A percentile compares a stretch with the other conserved stretches of the same genome.
These are phyloP conservation scores for Kalmusia sp. DNA, from an alignment of 2,329 filamentous ascomycete species.

Conservation along the genomic window DNA sequence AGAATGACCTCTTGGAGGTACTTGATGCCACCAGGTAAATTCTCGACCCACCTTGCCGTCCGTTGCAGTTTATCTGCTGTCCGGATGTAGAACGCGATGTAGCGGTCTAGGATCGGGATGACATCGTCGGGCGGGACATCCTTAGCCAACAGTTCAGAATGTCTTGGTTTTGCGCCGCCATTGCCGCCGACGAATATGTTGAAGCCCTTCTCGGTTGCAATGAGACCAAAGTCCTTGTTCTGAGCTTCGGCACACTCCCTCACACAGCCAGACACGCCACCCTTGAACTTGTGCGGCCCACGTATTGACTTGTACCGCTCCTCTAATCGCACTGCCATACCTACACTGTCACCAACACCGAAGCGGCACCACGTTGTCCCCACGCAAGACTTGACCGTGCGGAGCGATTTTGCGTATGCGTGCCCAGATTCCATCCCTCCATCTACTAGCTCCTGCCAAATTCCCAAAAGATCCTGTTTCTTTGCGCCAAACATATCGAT, in stretches of 20 bases:
- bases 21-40: constrained; percentile 80
- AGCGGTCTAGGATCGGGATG: constrained; percentile 83
- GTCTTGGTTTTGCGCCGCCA: constrained; percentile 82
- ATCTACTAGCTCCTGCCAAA: constrained; percentile 81
- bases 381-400: constrained; percentile 91
- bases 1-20: constrained; percentile 85
- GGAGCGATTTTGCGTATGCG: constrained; percentile 86
- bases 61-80: constrained; percentile 90
- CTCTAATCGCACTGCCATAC: constrained; percentile 86
- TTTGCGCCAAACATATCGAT: constrained; percentile 93
- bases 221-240: constrained; percentile 91
- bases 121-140: constrained; percentile 85
- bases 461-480: constrained; percentile 82
- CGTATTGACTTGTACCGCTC: constrained; percentile 92
- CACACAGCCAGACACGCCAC: constrained; percentile 89
- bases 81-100: constrained; percentile 91
- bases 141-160: constrained; percentile 83
- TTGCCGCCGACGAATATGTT: constrained; percentile 93
- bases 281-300: constrained; percentile 90
- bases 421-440: constrained; percentile 91
- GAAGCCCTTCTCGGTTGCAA: constrained; percentile 91
- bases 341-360: constrained; percentile 87
- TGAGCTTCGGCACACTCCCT: constrained; percentile 91
- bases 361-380: constrained; percentile 91
- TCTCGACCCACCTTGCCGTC: constrained; percentile 87